A percentile compares a stretch with the other conserved stretches of the same genome.
Evolutionary conservation across 305 asterid species (phyloP).

Genomic region (Solanum aculeatissimum): DNA sequence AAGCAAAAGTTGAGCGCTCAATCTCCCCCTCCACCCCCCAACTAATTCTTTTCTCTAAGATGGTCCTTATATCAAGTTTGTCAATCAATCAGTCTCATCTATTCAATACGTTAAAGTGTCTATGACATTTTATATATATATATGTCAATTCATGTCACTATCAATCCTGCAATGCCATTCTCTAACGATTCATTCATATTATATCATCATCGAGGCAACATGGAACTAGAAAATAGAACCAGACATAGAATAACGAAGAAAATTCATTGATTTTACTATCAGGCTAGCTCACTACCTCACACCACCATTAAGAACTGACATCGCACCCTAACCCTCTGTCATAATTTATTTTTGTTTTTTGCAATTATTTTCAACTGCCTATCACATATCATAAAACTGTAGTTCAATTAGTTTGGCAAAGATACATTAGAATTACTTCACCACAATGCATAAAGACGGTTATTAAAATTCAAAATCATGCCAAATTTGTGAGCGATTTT

Average conservation of each 20-base stretch:
- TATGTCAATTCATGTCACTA: not conserved
- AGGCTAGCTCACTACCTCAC: too few relatives aligned
- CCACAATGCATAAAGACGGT: not conserved
- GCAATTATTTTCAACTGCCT: not conserved
- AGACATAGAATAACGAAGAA: not conserved
- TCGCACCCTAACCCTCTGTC: too few relatives aligned
- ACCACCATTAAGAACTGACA: too few relatives aligned
- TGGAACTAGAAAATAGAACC: not conserved
- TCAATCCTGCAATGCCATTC: not conserved
- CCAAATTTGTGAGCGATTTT: not conserved
- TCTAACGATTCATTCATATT: not conserved
- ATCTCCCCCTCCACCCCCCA: too few relatives aligned
- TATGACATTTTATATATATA: not conserved
- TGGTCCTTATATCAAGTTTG: too few relatives aligned
- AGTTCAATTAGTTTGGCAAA: not conserved
- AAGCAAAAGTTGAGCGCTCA: too few relatives aligned
- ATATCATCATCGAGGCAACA: not conserved
- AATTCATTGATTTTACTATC: too few relatives aligned
- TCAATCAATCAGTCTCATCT: not conserved
- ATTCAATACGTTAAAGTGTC: not conserved
- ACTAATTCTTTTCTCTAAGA: too few relatives aligned
- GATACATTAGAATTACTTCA: not conserved
- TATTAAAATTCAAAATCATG: not conserved
- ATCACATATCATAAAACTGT: not conserved
- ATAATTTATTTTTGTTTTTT: not conserved